phyloP scores from a whole-genome alignment of 2,329 filamentous ascomycete species.

The Pleochaeta shiraiana region DNA sequence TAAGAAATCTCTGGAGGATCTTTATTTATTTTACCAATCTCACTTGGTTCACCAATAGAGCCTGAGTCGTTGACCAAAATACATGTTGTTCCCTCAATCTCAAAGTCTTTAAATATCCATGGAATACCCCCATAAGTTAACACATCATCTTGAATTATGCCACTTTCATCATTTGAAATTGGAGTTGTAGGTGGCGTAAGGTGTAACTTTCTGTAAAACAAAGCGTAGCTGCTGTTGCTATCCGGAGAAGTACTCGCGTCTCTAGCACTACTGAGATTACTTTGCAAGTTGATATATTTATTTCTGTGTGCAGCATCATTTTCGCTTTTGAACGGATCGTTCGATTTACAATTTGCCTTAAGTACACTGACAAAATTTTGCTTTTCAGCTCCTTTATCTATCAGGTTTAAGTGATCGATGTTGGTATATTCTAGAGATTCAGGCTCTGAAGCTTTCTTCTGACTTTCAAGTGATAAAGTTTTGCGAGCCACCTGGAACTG shows the following conservation, averaged over 20 bases:
- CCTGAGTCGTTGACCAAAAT: slow-evolving; percentile 46
- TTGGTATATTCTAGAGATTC: too few relatives aligned
- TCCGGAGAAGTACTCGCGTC: slow-evolving; percentile 24
- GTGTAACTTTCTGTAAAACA: slow-evolving; percentile 9
- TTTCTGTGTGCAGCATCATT: neutral
- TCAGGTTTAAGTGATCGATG: too few relatives aligned
- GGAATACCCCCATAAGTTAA: slow-evolving; percentile 57
- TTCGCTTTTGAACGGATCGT: too few relatives aligned
- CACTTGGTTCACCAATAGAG: slow-evolving; percentile 66
- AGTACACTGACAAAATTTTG: too few relatives aligned
- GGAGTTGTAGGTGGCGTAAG: slow-evolving; percentile 39
- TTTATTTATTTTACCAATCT: slow-evolving; percentile 88
- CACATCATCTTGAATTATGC: slow-evolving; percentile 9
- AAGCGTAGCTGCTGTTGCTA: slow-evolving; percentile 23
- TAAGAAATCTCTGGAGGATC: too few relatives aligned
- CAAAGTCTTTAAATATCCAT: slow-evolving; percentile 72
- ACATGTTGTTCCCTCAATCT: slow-evolving; percentile 60
- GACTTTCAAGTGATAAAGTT: neutral
- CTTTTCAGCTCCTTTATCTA: too few relatives aligned
- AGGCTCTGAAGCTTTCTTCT: neutral
- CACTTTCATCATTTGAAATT: slow-evolving; percentile 34
- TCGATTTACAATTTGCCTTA: too few relatives aligned
- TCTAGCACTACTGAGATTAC: slow-evolving; percentile 15
- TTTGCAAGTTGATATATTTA: neutral
- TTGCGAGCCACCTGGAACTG: too few relatives aligned